Conservation (phyloP, 1,139 yeast species). For the Hyphopichia burtonii region DNA sequence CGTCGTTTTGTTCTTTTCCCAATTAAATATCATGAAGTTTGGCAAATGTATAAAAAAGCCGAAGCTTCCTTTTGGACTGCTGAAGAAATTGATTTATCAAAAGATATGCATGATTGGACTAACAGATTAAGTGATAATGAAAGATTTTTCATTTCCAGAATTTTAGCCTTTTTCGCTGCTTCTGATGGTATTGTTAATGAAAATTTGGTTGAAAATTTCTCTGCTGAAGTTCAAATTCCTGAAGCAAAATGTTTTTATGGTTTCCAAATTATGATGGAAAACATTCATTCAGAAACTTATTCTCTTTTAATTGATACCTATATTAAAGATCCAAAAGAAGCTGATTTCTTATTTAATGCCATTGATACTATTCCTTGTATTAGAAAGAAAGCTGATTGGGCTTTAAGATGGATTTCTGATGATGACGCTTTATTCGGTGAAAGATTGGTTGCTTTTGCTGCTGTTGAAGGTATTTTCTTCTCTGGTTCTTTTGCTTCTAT, state of each 20-base stretch:
- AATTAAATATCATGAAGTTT: slow-evolving; percentile 93
- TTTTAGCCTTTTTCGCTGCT: slow-evolving; percentile 97
- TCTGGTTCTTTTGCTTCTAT: slow-evolving; percentile 97
- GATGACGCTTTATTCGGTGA: slow-evolving; percentile 87
- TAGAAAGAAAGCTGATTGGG: slow-evolving; percentile 97
- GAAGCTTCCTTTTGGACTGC: slow-evolving; percentile 99
- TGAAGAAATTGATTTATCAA: slow-evolving; percentile 94
- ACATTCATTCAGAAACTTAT: slow-evolving; percentile 96
- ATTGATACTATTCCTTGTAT: slow-evolving; percentile 93
- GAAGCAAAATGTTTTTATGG: slow-evolving; percentile 99
- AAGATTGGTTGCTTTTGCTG: slow-evolving; percentile 97
- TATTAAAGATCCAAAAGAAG: slow-evolving; percentile 91
- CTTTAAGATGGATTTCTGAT: slow-evolving; percentile 91
- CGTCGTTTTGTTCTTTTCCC: slow-evolving; percentile 95
- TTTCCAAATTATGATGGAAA: slow-evolving; percentile 99
- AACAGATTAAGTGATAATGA: slow-evolving; percentile 81
- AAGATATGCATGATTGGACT: slow-evolving; percentile 91
- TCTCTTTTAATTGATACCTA: slow-evolving; percentile 91
- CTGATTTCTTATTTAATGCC: slow-evolving; percentile 86
- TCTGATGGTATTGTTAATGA: slow-evolving; percentile 98
- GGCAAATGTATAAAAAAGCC: slow-evolving; percentile 99
- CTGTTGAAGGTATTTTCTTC: slow-evolving; percentile 98
- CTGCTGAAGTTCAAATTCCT: slow-evolving; percentile 95
- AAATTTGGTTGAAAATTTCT: slow-evolving; percentile 93
- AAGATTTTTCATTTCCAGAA: slow-evolving; percentile 85